Evolutionary conservation across 768 basidiomycete species (phyloP), one percentile per base, ranked within the genome.

Genomic region (Tubosaeta sp.): DNA sequence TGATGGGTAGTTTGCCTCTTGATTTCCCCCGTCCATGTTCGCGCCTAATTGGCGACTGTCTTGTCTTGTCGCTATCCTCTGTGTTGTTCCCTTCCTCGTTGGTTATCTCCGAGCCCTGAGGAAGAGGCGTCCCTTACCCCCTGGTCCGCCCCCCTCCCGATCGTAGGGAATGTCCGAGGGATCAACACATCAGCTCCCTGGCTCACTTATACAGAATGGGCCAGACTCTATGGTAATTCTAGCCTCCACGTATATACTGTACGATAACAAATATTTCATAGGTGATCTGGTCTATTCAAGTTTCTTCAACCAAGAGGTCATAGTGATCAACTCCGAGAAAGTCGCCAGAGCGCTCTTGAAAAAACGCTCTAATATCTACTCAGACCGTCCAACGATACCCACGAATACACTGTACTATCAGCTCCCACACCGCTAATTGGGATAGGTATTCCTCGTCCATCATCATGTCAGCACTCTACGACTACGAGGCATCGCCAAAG

Each of bases 221-320:
- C 48, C 10, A 41, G 46, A 3, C 42, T 40, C 34, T 57, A 64
- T 21, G 64, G 64, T 52, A 36, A n/a, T 6, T 18, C 9, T 9
- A 18, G 6, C 14, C 13, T 30, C 11, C n/a, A 7, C 16, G 1
- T 10, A 24, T 16, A 12, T 12, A 16, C 31, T 14, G 16, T 13
- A n/a, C 12, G 5, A 43, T 21, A 14, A 16, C 39, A 31, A 58
- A 19, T 44, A 34, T 43, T 6, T 11, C 22, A 18, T 11, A 66
- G 69, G 67, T 19, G 57, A 63, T 43, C 44, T 69, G 6, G 56
- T 64, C 13, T 69, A 67, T 30, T 52, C 58, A 3, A 44, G 56
- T 32, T 49, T 63, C 36, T 49, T 69, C n/a, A 52, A 40, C 25
- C 61, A 59, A 25, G 41, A 52, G 49, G 16, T 34, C 32, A 16